Conservation (phyloP, 495 filamentous ascomycete species). For the Cercophora newfieldiana region DNA sequence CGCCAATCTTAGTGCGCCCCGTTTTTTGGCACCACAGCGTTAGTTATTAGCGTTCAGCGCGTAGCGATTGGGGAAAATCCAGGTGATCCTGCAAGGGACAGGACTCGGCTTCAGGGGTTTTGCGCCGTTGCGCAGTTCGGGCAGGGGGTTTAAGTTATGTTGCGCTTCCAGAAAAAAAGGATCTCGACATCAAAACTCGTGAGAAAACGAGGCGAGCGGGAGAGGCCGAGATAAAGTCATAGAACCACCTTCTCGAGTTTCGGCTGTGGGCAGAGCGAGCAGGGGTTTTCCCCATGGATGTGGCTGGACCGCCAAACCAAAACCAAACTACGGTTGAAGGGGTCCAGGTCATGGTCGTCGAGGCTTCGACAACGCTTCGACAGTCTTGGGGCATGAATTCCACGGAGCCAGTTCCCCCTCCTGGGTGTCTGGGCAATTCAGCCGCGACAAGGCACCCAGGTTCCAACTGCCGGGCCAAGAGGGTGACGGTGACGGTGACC, state of each 20-base stretch:
- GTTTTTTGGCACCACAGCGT: background rate
- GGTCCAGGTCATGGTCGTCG: background rate
- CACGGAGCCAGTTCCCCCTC: conserved; percentile 2
- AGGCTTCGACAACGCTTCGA: background rate
- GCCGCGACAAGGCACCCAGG: background rate
- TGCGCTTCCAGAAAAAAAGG: background rate
- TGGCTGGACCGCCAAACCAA: background rate
- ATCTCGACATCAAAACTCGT: background rate
- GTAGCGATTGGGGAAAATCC: conserved; percentile 9
- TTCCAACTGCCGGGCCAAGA: background rate
- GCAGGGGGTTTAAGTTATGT: background rate
- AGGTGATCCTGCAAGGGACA: conserved; percentile 4
- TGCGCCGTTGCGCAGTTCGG: background rate
- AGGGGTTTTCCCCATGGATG: background rate
- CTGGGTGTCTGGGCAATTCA: conserved; percentile 8
- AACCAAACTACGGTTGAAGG: background rate
- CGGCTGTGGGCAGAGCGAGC: background rate
- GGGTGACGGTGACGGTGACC: background rate
- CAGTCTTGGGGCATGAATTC: background rate
- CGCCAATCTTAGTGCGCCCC: conserved; percentile 14
- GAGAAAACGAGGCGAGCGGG: background rate
- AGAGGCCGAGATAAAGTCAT: background rate
- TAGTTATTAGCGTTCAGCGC: background rate
- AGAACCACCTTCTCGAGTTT: background rate
- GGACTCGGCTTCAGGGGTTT: conserved; percentile 5